Percentiles rank a stretch among this genome's conserved stretches.
These are phyloP conservation scores for Cerrena zonata DNA, from an alignment of 1,284 basidiomycete genomes.

Conservation along the genomic window DNA sequence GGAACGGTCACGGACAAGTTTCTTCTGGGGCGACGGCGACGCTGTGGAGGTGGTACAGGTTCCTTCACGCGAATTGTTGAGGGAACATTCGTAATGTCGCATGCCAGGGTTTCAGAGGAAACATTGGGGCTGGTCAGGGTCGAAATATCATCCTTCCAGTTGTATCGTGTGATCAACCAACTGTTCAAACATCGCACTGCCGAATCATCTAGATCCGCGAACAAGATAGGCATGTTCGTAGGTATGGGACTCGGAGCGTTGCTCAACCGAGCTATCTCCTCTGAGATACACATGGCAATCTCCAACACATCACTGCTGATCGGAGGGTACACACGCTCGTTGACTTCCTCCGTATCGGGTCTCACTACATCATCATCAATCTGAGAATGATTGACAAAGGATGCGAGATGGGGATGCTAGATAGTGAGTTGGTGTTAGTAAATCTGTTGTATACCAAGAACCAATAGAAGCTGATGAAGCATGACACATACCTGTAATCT, in stretches of 20 bases:
- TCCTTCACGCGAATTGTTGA: background rate
- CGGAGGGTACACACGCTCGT: background rate
- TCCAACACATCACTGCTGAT: slow-evolving; percentile 4
- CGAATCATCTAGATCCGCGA: background rate
- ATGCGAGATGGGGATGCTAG: background rate
- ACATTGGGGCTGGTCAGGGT: background rate
- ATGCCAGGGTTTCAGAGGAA: background rate
- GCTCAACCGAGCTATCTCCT: slow-evolving; percentile 12
- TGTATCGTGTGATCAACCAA: slow-evolving; percentile 4
- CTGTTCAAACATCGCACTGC: background rate
- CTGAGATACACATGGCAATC: slow-evolving; percentile 14
- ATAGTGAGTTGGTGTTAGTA: background rate
- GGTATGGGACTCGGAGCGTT: slow-evolving; percentile 9
- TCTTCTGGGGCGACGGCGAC: background rate
- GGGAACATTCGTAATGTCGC: slow-evolving; percentile 6
- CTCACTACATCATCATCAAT: background rate
- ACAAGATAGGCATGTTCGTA: slow-evolving; percentile 13
- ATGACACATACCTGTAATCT: background rate
- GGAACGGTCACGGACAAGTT: background rate
- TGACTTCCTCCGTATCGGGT: too few relatives aligned
- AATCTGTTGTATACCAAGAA: too few relatives aligned
- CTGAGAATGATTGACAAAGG: background rate
- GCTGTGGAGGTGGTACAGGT: background rate
- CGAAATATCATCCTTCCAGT: slow-evolving; percentile 1
- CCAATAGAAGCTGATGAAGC: background rate